Evolutionary conservation across 2,329 filamentous ascomycete species (phyloP), one percentile per base, ranked within the genome.

Genomic region (Penicillium sp.): DNA sequence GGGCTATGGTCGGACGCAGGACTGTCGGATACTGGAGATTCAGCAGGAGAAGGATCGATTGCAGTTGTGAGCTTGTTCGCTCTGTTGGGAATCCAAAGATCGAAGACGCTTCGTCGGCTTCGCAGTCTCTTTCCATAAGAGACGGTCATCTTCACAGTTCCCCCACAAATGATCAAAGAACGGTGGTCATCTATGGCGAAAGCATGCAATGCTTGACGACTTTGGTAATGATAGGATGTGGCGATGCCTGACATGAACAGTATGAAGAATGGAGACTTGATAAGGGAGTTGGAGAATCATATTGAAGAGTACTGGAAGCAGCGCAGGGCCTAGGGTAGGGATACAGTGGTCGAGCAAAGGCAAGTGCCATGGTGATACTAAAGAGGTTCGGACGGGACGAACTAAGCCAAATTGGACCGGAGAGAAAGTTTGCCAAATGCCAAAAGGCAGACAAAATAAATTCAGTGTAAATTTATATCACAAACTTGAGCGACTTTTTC

Each of bases 21-120:
- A n/a, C 52, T 57, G 32, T 65, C 64, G 8, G 66, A 66, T 31
- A 62, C 48, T 10, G 50, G 50, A 5, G 61, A 66, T 9, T 52
- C 53, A 27, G 55, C 56, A 15, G 52, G 47, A 23, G 52, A 54
- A 24, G 47, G 44, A 37, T 54, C 46, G 35, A 43, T 43, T 47
- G 56, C 57, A 13, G 32, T 53, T 45, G 50, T 44, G 40, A 46
- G 47, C 54, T 63, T 63, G 38, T 51, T 55, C 8, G 46, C 47
- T 55, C 63, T 63, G 38, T 50, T 55, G 12, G 60, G 54, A 25
- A 49, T 47, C 50, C 56, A 58, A 46, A 59, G 55, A 33, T 53
- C 56, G 48, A 66, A 65, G 42, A 59, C 53, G 37, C 57, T 62
- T 49, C 55, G 59, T 43, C 62, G 60, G 5, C 48, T 49, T 44